Conservation (phyloP, 2,329 filamentous ascomycete genomes). For the Colletotrichum sp. region DNA sequence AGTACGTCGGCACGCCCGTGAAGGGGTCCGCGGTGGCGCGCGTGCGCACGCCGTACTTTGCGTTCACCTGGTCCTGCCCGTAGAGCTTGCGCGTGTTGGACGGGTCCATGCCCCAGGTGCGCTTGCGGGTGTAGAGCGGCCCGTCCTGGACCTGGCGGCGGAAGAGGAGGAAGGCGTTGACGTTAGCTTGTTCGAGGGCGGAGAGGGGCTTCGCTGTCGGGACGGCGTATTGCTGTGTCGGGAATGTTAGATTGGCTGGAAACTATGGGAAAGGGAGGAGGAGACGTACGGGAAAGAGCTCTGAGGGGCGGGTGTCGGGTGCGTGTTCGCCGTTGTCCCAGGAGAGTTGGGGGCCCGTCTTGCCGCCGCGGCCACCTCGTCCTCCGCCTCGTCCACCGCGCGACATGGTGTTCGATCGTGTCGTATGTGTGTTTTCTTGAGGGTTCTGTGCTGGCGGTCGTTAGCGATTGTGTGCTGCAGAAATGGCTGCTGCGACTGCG, state of each 20-base stretch:
- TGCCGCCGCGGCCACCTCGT: slow-evolving; percentile 52
- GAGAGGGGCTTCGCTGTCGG: slow-evolving; percentile 49
- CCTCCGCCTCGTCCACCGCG: slow-evolving; percentile 51
- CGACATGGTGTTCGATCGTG: slow-evolving; percentile 40
- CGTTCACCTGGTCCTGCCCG: slow-evolving; percentile 64
- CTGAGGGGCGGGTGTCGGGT: slow-evolving; percentile 61
- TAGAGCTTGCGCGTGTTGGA: slow-evolving; percentile 48
- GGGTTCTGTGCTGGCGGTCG: not conserved
- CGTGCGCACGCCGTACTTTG: slow-evolving; percentile 57
- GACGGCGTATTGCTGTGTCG: slow-evolving; percentile 52
- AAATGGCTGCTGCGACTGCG: not conserved
- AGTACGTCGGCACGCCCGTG: slow-evolving; percentile 62
- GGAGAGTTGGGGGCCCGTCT: slow-evolving; percentile 52
- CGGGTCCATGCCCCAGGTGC: slow-evolving; percentile 33
- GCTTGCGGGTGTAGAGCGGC: slow-evolving; percentile 62
- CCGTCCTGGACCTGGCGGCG: slow-evolving; percentile 61
- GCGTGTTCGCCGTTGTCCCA: slow-evolving; percentile 57
- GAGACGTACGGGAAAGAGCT: slow-evolving; percentile 59
- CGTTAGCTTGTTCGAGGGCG: slow-evolving; percentile 47
- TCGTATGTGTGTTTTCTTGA: not conserved
- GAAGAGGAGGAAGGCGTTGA: slow-evolving; percentile 59
- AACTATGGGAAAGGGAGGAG: not conserved
- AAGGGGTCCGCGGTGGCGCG: slow-evolving; percentile 64
- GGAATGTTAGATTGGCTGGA: not conserved
- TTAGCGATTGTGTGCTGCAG: not conserved